A percentile compares a stretch with the other conserved stretches of the same genome.
Evolutionary conservation across 208 protist genomes (phyloP).

Genomic region (Leishmania guyanensis): DNA sequence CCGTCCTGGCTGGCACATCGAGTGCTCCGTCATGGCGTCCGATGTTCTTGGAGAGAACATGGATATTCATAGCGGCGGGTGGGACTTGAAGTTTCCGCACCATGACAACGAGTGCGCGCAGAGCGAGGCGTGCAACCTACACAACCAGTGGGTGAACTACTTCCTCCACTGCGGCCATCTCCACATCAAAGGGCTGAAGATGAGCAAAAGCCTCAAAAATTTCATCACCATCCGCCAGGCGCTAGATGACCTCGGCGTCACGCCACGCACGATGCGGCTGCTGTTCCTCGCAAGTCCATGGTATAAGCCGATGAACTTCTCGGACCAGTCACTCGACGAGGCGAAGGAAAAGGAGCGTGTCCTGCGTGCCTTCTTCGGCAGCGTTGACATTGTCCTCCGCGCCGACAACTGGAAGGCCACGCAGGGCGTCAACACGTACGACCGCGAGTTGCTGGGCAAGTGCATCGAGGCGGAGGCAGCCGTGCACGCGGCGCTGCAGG

Average conservation of each 20-base stretch:
- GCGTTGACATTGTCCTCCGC: slow-evolving; percentile 64
- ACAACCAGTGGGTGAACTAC: slow-evolving; percentile 98
- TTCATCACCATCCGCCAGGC: slow-evolving; percentile 98
- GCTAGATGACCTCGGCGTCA: slow-evolving; percentile 76
- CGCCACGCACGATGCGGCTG: slow-evolving; percentile 90
- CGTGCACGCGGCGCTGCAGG: slow-evolving; percentile 85
- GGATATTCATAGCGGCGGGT: slow-evolving; percentile 98
- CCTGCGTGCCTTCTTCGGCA: slow-evolving; percentile 87
- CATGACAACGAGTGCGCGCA: slow-evolving; percentile 99
- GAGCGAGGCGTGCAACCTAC: slow-evolving; percentile 87
- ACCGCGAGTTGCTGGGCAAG: slow-evolving; percentile 52
- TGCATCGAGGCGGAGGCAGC: slow-evolving; percentile 53
- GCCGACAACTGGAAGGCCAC: slow-evolving; percentile 37
- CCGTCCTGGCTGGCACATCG: slow-evolving; percentile 99
- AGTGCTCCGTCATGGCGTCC: slow-evolving; percentile 99
- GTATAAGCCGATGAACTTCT: slow-evolving; percentile 93
- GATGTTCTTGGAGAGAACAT: slow-evolving; percentile 92
- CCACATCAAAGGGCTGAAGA: slow-evolving; percentile 98
- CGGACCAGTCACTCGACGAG: slow-evolving; percentile 89
- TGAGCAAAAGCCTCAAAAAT: slow-evolving; percentile 99
- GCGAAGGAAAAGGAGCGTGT: slow-evolving; percentile 79
- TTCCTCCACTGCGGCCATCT: slow-evolving; percentile 98
- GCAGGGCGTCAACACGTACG: slow-evolving; percentile 53
- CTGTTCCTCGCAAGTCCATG: slow-evolving; percentile 95
- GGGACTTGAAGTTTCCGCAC: slow-evolving; percentile 99